phyloP scores from a whole-genome alignment of 1,139 yeast species.

The Suhomyces chickasaworum region DNA sequence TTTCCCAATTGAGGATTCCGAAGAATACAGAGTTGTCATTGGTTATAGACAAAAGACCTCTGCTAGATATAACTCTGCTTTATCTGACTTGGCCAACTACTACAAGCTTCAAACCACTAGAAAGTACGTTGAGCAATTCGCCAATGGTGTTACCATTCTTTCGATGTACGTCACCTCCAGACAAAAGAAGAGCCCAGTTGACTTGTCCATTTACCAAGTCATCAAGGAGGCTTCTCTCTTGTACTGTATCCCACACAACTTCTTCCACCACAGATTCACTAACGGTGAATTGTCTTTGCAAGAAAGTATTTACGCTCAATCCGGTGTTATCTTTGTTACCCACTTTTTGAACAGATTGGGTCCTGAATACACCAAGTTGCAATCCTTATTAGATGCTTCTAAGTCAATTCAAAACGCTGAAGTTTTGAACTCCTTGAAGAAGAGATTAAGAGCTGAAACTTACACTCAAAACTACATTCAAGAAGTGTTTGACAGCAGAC shows the following conservation, averaged over 20 bases:
- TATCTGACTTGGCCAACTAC: conserved; percentile 85
- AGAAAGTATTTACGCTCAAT: conserved; percentile 92
- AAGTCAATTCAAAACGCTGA: conserved; percentile 69
- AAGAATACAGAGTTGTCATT: conserved; percentile 79
- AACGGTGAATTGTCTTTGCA: conserved; percentile 83
- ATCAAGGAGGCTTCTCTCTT: conserved; percentile 92
- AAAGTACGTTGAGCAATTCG: conserved; percentile 91
- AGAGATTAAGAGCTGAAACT: conserved; percentile 90
- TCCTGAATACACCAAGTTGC: conserved; percentile 77
- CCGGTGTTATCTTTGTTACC: conserved; percentile 88
- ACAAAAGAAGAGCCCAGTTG: conserved; percentile 48
- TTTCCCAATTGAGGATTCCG: conserved; percentile 77
- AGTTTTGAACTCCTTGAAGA: conserved; percentile 77
- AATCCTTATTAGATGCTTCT: conserved; percentile 61
- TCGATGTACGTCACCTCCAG: conserved; percentile 80
- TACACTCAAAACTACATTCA: conserved; percentile 83
- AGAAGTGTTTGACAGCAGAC: conserved; percentile 72
- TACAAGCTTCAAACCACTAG: conserved; percentile 84
- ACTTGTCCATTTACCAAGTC: conserved; percentile 84
- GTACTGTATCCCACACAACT: conserved; percentile 87
- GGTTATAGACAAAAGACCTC: conserved; percentile 87
- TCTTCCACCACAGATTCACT: conserved; percentile 75
- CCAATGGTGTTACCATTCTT: conserved; percentile 83
- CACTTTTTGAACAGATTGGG: conserved; percentile 95
- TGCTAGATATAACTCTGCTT: conserved; percentile 85